Evolutionary conservation across 2,329 filamentous ascomycete genomes (phyloP).

Genomic region (Magnaporthiopsis rhizophila): DNA sequence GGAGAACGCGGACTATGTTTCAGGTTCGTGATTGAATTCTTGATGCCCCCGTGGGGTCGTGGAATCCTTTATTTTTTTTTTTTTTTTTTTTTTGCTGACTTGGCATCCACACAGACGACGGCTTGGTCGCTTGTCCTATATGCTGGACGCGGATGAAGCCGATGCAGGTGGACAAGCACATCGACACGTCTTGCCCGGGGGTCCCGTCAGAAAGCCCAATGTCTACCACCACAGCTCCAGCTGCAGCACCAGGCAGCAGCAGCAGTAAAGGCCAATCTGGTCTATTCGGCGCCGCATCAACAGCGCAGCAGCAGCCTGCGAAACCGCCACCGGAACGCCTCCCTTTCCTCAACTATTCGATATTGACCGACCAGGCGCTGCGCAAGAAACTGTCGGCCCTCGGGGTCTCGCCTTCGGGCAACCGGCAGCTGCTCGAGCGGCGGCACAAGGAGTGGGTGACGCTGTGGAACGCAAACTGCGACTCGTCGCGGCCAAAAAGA

Average conservation of each 20-base stretch:
- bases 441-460: slow-evolving; percentile 92
- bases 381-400: slow-evolving; percentile 75
- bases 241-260: background rate
- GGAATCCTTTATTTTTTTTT: slow-evolving; percentile 12
- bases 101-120: slow-evolving; percentile 46
- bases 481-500: slow-evolving; percentile 64
- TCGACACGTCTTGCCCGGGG: slow-evolving; percentile 54
- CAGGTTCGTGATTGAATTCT: slow-evolving; percentile 17
- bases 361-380: slow-evolving; percentile 72
- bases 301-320: slow-evolving; percentile 10
- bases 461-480: slow-evolving; percentile 94
- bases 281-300: background rate
- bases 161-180: slow-evolving; percentile 67
- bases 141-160: slow-evolving; percentile 76
- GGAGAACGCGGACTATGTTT: slow-evolving; percentile 24
- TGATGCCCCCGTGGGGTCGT: background rate
- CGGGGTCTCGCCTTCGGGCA: slow-evolving; percentile 65
- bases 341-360: slow-evolving; percentile 75
- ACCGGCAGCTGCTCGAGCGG: slow-evolving; percentile 61
- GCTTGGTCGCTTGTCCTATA: slow-evolving; percentile 75
- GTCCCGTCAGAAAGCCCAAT: slow-evolving; percentile 21
- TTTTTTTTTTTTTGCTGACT: background rate
- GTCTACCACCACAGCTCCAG: background rate
- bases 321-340: slow-evolving; percentile 50
- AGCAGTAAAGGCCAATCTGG: background rate